Evolutionary conservation across 148 eudicot species (phyloP).

Genomic region (Dianthus caryophyllus): DNA sequence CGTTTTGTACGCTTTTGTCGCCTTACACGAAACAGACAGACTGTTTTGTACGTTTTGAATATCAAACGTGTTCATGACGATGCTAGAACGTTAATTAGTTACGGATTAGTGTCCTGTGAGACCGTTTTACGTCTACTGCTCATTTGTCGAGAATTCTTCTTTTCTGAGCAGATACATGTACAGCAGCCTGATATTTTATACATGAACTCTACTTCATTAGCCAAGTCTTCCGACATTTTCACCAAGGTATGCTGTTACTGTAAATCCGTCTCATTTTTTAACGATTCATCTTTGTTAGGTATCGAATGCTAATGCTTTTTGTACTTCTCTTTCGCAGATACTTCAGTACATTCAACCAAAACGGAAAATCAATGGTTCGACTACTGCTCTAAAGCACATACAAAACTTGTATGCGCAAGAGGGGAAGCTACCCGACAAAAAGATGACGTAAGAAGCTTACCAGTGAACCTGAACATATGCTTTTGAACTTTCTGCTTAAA

Average conservation of each 20-base stretch:
- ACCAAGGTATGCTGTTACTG: conserved; percentile 53
- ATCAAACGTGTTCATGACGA: too few relatives aligned
- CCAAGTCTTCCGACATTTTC: conserved; percentile 67
- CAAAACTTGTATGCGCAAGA: conserved; percentile 52
- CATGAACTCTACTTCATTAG: conserved; percentile 72
- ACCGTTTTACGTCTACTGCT: neutral
- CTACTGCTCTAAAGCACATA: conserved; percentile 54
- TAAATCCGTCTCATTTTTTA: neutral
- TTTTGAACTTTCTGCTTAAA: neutral
- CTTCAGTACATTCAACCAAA: conserved; percentile 52
- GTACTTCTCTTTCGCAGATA: conserved; percentile 37
- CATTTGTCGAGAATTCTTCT: neutral
- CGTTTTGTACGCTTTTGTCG: neutral
- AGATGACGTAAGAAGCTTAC: conserved; percentile 58
- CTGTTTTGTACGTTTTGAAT: too few relatives aligned
- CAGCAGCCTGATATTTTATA: conserved; percentile 61
- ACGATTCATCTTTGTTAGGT: neutral
- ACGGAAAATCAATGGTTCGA: conserved; percentile 40
- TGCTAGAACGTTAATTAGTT: too few relatives aligned
- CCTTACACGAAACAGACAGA: too few relatives aligned
- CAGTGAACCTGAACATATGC: neutral
- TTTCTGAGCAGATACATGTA: conserved; percentile 46
- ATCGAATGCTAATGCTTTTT: conserved; percentile 1
- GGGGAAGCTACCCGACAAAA: conserved; percentile 36
- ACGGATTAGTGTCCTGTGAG: too few relatives aligned